Evolutionary conservation across 1,284 basidiomycete species (phyloP), one percentile per base, ranked within the genome.

Genomic region (Papiliotrema flavescens): DNA sequence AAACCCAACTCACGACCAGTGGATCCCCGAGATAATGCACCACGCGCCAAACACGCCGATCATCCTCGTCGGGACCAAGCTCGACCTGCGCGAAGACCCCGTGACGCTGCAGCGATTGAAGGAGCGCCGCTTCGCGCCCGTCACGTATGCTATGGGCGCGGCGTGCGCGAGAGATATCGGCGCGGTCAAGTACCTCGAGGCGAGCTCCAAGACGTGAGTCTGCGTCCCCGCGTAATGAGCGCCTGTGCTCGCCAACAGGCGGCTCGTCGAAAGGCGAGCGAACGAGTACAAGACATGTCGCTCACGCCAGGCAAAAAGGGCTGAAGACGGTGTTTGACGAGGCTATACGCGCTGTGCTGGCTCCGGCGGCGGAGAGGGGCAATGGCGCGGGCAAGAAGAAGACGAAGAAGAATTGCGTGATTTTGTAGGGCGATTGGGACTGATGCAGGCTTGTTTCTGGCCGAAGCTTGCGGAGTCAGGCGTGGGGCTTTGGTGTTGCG

Each of bases 321-420:
- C 79, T 99, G 77, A 98, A 98, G 88, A 98, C 98, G 76, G 95
- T 99, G 57, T 99, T 99, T 77, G 95, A 98, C 78, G 96, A 98
- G 87, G 91, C 92, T 39, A 96, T 97, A 70, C 85, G 93, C 8
- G 75, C 76, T n/a, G 79, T 79, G 2, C 65, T 79, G 15, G 71
- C 73, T 0, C 78, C 79, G 7, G 65, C 71, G 41, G 24, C 11
- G 5, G 66, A 75, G 41, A 65, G 68, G 61, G 58, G 24, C 7
- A 46, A 39, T 26, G 47, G 40, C 13, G 52, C 28, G 15, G 55
- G 46, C 6, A 67, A 63, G 54, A 65, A 61, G 57, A 69, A 75
- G 68, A 70, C 71, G 59, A 75, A 74, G 64, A 66, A 68, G 37
- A 23, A 19, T 17, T 79, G 78, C 62, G 70, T 78, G 50, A 64